A percentile compares a stretch with the other conserved stretches of the same genome.
Conservation (phyloP, 495 filamentous ascomycete species). For the Neurospora sp. region DNA sequence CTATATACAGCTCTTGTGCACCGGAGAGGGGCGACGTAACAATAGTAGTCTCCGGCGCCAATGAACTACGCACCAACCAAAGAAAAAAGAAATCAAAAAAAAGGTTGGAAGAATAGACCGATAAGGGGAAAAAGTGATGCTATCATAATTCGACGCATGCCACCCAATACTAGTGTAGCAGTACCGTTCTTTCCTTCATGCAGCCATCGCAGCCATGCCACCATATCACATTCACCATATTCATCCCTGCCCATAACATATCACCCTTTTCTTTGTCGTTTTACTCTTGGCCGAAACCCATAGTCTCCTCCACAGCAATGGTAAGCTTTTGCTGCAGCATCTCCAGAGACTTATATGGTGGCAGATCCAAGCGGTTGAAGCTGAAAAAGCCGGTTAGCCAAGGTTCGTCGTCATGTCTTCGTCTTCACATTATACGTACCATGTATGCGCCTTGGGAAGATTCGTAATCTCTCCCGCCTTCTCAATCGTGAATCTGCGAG, state of each 20-base stretch:
- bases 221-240: not conserved
- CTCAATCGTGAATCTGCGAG: constrained; percentile 93
- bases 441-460: constrained; percentile 94
- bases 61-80: not conserved
- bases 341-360: constrained; percentile 83
- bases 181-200: not conserved
- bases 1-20: constrained; percentile 3
- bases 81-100: not conserved
- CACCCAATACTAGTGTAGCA: not conserved
- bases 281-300: constrained; percentile 97
- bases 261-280: not conserved
- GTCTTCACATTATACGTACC: constrained; percentile 48
- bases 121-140: not conserved
- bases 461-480: constrained; percentile 86
- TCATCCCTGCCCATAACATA: not conserved
- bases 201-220: not conserved
- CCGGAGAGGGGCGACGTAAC: not conserved
- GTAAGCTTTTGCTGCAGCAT: constrained; percentile 79
- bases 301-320: constrained; percentile 95
- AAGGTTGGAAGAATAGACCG: not conserved
- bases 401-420: not conserved
- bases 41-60: not conserved
- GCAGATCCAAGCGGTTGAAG: constrained; percentile 96
- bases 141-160: not conserved
- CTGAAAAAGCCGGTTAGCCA: constrained; percentile 39